phyloP scores from a whole-genome alignment of 192 early-diverging fungal species.

The Cladochytrium replicatum region DNA sequence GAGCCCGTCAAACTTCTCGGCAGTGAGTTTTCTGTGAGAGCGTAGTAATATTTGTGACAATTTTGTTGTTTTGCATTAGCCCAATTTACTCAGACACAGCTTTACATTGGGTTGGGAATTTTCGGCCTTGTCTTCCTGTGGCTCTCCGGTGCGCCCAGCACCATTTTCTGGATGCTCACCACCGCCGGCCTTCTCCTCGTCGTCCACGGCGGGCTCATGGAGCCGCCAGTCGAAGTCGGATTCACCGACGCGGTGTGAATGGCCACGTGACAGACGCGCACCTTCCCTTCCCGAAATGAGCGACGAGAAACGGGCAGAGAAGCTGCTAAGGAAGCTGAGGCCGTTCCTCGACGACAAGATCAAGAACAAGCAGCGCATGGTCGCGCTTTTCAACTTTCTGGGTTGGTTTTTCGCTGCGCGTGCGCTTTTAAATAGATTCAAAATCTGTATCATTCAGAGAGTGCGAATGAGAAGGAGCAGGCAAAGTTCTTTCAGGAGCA shows the following conservation, averaged over 20 bases:
- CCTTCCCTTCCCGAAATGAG: too few relatives aligned
- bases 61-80: not conserved
- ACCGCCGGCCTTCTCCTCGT: not conserved
- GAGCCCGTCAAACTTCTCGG: not conserved
- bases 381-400: constrained; percentile 57
- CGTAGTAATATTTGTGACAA: not conserved
- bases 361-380: constrained; percentile 57
- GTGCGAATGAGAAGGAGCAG: constrained; percentile 57
- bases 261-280: too few relatives aligned
- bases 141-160: not conserved
- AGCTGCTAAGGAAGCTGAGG: constrained; percentile 60
- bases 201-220: not conserved
- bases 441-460: constrained; percentile 33
- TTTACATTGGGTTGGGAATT: not conserved
- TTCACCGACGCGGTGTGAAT: not conserved
- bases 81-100: not conserved
- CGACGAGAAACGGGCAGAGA: constrained; percentile 54
- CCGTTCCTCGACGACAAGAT: constrained; percentile 70
- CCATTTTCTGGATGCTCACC: not conserved
- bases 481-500: constrained; percentile 69
- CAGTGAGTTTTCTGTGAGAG: not conserved
- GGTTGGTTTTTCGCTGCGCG: too few relatives aligned
- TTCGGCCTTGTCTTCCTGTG: not conserved
- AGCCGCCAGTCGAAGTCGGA: not conserved
- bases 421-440: not conserved